These are phyloP conservation scores for Alternaria triticina DNA, from an alignment of 2,329 filamentous ascomycete species.

Conservation along the genomic window DNA sequence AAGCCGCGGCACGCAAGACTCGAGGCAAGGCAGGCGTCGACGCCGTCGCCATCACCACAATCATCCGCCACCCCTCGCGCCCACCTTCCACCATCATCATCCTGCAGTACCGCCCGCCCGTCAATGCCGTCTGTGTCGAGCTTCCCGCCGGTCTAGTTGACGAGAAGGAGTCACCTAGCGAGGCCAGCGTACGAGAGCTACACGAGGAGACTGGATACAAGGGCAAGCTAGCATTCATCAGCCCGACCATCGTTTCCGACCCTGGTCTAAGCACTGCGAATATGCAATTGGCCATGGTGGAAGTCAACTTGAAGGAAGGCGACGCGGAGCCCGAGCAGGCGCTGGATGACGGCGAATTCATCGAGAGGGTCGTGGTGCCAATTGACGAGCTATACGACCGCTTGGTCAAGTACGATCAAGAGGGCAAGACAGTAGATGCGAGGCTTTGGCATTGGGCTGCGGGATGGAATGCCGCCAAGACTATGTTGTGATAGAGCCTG, in stretches of 20 bases:
- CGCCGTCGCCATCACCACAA: constrained; percentile 65
- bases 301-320: constrained; percentile 60
- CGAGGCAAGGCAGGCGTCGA: constrained; percentile 64
- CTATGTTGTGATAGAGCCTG: constrained; percentile 23
- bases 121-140: constrained; percentile 65
- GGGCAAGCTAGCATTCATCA: constrained; percentile 59
- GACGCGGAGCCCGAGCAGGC: constrained; percentile 62
- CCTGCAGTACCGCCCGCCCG: constrained; percentile 66
- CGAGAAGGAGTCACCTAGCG: constrained; percentile 61
- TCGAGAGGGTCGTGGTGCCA: constrained; percentile 65
- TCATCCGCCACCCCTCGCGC: constrained; percentile 56
- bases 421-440: constrained; percentile 62
- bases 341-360: constrained; percentile 67
- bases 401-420: constrained; percentile 54
- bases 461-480: constrained; percentile 59
- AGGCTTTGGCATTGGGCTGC: constrained; percentile 68
- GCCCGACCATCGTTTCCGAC: constrained; percentile 71
- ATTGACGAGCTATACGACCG: constrained; percentile 63
- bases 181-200: constrained; percentile 64
- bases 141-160: constrained; percentile 67
- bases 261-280: constrained; percentile 67
- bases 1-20: constrained; percentile 59
- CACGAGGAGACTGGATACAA: constrained; percentile 69
- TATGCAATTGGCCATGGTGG: constrained; percentile 67
- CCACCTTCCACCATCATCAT: constrained; percentile 62